Evolutionary conservation across 306 rosid genomes (phyloP), one percentile per base, ranked within the genome.

Genomic region (Cicer judaicum): DNA sequence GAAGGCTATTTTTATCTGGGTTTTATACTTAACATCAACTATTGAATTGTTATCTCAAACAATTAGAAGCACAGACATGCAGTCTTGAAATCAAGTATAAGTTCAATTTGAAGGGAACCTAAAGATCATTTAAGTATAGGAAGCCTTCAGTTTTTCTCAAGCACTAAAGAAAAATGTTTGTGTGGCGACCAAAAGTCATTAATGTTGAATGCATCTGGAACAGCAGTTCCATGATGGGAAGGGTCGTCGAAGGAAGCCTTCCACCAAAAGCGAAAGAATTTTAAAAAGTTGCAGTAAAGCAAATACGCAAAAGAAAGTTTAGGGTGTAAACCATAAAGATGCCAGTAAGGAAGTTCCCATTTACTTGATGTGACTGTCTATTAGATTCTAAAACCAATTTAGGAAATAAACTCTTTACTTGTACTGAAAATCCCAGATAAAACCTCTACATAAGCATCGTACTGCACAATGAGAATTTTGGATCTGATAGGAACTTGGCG

Each of bases 31-130:
- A 49, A 75, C 47, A 75, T 56, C 68, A 43, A 76, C 43, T 65
- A 71, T 61, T 83, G 78, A 79, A 68, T 47, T 49, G 44, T 24
- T 34, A 43, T 75, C 55, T 10, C 75, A 75, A 85, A 67, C 43
- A 72, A 68, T 29, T 50, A 65, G 15, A 72, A 72, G 48, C 6
- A 50, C 48, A 65, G 24, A 62, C 19, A 77, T 55, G 48, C 39
- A 68, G 65, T 43, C 66, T 72, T 71, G 60, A 76, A 67, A 65
- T 61, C 73, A 65, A 52, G 49, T 18, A 78, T 50, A 6, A 48
- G 44, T 55, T 49, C 18, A 59, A 50, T 7, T 48, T 48, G 41
- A 55, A 29, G 29, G 67, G 67, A 34, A 24, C 6, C 55, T 46
- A 69, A 76, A 65, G 64, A 60, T 75, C 14, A 80, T 15, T 59